Evolutionary conservation across 805 yeast species (phyloP).

Genomic region (Ogataea siamensis): DNA sequence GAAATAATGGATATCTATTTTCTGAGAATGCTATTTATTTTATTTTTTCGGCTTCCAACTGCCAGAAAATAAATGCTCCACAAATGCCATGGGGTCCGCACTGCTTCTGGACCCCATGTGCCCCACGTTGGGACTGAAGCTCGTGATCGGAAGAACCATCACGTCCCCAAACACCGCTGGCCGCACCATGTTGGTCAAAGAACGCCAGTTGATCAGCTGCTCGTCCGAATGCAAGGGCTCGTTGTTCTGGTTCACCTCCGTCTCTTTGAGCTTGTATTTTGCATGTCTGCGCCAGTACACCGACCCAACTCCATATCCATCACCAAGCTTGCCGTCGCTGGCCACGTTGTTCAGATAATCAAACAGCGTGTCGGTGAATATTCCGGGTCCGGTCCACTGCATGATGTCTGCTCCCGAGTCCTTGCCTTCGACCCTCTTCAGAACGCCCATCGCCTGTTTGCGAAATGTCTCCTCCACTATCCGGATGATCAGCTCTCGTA

Average conservation of each 20-base stretch:
- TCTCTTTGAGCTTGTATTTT: conserved; percentile 22
- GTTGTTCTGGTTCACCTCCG: conserved; percentile 23
- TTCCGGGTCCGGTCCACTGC: conserved; percentile 97
- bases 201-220: conserved; percentile 52
- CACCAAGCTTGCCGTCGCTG: conserved; percentile 31
- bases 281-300: conserved; percentile 24
- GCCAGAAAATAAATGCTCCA: conserved; percentile 62
- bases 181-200: conserved; percentile 55
- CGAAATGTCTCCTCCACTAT: conserved; percentile 74
- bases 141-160: conserved; percentile 66
- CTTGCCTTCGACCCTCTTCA: conserved; percentile 50
- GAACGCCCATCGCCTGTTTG: conserved; percentile 45
- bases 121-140: conserved; percentile 66
- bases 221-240: conserved; percentile 26
- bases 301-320: conserved; percentile 36
- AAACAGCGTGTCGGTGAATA: conserved; percentile 86
- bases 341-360: conserved; percentile 69
- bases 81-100: conserved; percentile 51
- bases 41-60: conserved; percentile 48
- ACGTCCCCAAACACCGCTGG: conserved; percentile 67
- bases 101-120: conserved; percentile 59
- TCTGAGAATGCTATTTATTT: conserved; percentile 1
- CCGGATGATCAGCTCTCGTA: conserved; percentile 73
- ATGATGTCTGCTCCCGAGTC: conserved; percentile 75
- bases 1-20: too few species aligned